Conservation (phyloP, 1,139 yeast genomes). For the Debaryomycetaceae sp. region DNA sequence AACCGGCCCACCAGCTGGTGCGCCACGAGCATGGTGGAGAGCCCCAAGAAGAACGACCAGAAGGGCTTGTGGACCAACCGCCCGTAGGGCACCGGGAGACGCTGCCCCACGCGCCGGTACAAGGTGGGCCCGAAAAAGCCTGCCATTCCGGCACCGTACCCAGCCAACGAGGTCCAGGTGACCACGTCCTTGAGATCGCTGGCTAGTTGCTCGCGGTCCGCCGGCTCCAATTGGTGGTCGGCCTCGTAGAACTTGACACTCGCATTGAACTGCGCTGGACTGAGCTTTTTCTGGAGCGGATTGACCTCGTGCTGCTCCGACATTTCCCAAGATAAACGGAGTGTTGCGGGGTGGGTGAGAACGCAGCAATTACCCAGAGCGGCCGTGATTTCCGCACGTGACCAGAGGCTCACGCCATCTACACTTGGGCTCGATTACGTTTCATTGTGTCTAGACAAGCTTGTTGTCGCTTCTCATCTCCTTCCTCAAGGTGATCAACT, state of each 20-base stretch:
- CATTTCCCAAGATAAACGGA: too few species aligned
- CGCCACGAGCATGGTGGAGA: slow-evolving; percentile 22
- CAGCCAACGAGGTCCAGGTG: slow-evolving; percentile 22
- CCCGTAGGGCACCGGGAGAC: slow-evolving; percentile 7
- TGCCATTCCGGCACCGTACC: slow-evolving; percentile 21
- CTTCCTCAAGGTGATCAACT: slow-evolving; percentile 58
- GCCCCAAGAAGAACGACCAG: slow-evolving; percentile 29
- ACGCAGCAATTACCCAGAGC: too few species aligned
- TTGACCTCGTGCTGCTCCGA: slow-evolving; percentile 15
- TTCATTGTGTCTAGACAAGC: slow-evolving; percentile 23
- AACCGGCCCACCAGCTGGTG: slow-evolving; percentile 24
- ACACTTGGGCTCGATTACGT: too few species aligned
- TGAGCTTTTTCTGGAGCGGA: slow-evolving; percentile 25
- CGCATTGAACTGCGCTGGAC: slow-evolving; percentile 35
- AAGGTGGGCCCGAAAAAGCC: slow-evolving; percentile 27
- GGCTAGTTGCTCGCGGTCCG: slow-evolving; percentile 30
- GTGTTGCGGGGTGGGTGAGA: too few species aligned
- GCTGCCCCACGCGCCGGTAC: slow-evolving; percentile 10
- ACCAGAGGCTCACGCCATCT: too few species aligned
- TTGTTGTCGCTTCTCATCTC: slow-evolving; percentile 69
- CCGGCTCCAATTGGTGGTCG: slow-evolving; percentile 27
- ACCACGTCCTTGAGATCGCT: slow-evolving; percentile 26
- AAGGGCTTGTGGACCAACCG: slow-evolving; percentile 26
- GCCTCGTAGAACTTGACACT: slow-evolving; percentile 41
- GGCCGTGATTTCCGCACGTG: too few species aligned